Conservation (phyloP, 768 basidiomycete genomes). For the Amanita pallidorosea region DNA sequence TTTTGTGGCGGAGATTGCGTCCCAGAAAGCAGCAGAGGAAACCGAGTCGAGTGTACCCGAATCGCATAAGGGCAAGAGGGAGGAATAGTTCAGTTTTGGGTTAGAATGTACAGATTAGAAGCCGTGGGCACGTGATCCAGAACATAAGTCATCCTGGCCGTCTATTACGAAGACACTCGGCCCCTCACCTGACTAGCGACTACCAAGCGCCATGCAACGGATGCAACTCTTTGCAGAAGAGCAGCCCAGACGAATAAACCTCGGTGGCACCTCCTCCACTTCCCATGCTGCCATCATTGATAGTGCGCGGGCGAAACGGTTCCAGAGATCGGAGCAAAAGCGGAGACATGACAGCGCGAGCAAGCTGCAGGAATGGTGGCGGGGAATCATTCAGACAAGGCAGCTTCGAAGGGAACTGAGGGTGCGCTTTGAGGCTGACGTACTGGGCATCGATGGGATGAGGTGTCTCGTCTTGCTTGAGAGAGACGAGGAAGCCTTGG, state of each 20-base stretch:
- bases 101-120: too few species aligned
- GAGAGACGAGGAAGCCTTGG: constrained; percentile 33
- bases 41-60: too few species aligned
- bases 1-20: neutral
- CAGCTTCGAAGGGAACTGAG: constrained; percentile 34
- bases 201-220: neutral
- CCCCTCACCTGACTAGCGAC: too few species aligned
- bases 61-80: too few species aligned
- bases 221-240: constrained; percentile 40
- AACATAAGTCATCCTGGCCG: too few species aligned
- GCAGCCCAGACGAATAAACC: constrained; percentile 57
- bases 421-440: constrained; percentile 38
- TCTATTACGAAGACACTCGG: too few species aligned
- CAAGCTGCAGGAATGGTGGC: constrained; percentile 63
- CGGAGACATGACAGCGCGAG: constrained; percentile 47
- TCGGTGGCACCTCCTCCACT: constrained; percentile 45
- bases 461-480: constrained; percentile 59
- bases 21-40: neutral
- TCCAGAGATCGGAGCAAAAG: constrained; percentile 45
- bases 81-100: too few species aligned
- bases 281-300: constrained; percentile 49
- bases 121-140: too few species aligned
- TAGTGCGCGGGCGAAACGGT: constrained; percentile 48
- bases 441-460: constrained; percentile 43
- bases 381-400: constrained; percentile 34